Conservation (phyloP, 2,329 filamentous ascomycete genomes). For the Paradendryphiella salina region DNA sequence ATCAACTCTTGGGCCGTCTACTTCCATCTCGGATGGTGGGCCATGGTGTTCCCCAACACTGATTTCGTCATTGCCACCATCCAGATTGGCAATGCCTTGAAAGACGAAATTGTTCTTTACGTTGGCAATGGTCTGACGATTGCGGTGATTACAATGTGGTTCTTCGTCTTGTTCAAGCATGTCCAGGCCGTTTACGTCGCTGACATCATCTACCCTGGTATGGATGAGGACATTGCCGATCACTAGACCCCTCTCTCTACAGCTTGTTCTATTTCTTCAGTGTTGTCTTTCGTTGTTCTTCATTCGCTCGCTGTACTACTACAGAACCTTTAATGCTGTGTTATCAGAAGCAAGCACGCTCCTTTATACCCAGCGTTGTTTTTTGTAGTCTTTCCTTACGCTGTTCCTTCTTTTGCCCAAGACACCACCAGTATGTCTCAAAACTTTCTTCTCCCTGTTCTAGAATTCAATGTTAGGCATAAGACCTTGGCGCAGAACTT, state of each 20-base stretch:
- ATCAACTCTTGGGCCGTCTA: slow-evolving; percentile 49
- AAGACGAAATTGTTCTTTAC: slow-evolving; percentile 43
- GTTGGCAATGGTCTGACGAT: slow-evolving; percentile 56
- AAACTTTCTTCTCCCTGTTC: slow-evolving; percentile 19
- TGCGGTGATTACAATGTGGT: slow-evolving; percentile 57
- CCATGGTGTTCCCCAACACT: slow-evolving; percentile 54
- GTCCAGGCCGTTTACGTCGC: slow-evolving; percentile 55
- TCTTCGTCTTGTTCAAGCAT: slow-evolving; percentile 58
- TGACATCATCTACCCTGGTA: slow-evolving; percentile 62
- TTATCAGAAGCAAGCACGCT: slow-evolving; percentile 19
- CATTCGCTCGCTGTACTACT: slow-evolving; percentile 19
- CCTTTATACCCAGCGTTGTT: slow-evolving; percentile 20
- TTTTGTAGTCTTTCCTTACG: slow-evolving; percentile 4
- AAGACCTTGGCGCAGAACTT: slow-evolving; percentile 14
- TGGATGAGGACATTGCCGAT: slow-evolving; percentile 59
- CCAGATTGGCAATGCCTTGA: slow-evolving; percentile 43
- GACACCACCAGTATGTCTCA: slow-evolving; percentile 26
- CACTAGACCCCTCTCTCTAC: slow-evolving; percentile 20
- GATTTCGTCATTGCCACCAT: slow-evolving; percentile 52
- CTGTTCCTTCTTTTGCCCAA: slow-evolving; percentile 2
- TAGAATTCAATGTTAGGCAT: slow-evolving; percentile 7
- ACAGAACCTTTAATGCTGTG: slow-evolving; percentile 5
- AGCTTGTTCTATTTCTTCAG: not conserved
- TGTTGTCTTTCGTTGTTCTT: slow-evolving; percentile 1
- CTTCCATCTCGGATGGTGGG: slow-evolving; percentile 67